A percentile compares a stretch with the other conserved stretches of the same genome.
phyloP scores from a whole-genome alignment of 116 monocot species.

The Dioscorea cayenensis region DNA sequence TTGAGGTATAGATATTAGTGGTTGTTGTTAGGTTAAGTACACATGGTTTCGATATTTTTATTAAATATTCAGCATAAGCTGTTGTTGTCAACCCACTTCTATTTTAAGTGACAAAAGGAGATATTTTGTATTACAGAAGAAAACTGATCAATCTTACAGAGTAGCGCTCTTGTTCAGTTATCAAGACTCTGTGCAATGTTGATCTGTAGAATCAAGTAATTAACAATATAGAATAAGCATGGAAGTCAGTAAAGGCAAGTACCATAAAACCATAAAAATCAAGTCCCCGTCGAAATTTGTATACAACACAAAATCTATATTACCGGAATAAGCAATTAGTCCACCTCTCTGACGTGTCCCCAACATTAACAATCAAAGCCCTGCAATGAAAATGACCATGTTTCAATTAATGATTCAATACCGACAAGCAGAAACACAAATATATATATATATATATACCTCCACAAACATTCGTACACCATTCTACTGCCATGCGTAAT shows the following conservation, averaged over 20 bases:
- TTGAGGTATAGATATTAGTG: no score
- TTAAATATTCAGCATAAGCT: no score
- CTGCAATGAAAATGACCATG: slow-evolving; percentile 15
- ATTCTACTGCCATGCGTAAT: no score
- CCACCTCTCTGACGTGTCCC: slow-evolving; percentile 91
- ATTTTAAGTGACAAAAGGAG: no score
- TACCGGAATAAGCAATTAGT: slow-evolving; percentile 84
- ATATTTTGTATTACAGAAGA: neutral
- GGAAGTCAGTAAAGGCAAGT: no score
- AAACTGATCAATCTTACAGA: slow-evolving; percentile 38
- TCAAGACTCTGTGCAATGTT: slow-evolving; percentile 69
- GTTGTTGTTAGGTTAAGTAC: no score
- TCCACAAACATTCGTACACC: no score
- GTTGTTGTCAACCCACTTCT: no score
- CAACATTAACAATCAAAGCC: slow-evolving; percentile 79
- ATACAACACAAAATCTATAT: neutral
- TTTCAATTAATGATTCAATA: neutral
- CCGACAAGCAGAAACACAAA: neutral
- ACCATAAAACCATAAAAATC: no score
- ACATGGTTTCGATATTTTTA: no score
- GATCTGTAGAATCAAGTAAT: slow-evolving; percentile 28
- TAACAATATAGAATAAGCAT: no score
- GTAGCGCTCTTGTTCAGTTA: slow-evolving; percentile 61
- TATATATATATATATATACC: no score
- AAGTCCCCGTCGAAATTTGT: neutral